Conservation (phyloP, 108 stramenopile genomes). For the Fragilaria radians region DNA sequence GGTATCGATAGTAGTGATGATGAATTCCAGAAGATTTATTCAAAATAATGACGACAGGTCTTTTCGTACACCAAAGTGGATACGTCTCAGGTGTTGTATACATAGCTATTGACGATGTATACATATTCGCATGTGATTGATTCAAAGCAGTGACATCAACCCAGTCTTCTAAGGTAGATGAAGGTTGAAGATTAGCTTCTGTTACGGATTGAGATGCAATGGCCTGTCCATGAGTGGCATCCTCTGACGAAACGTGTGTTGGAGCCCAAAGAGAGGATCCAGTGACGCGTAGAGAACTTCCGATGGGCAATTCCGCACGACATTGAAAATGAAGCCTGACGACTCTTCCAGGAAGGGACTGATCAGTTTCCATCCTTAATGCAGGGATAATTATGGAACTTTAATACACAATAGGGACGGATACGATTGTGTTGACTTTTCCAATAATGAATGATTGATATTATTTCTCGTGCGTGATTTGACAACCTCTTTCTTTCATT, state of each 20-base stretch:
- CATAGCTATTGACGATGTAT: constrained; percentile 71
- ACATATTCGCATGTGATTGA: constrained; percentile 16
- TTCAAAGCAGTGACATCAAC: constrained; percentile 8
- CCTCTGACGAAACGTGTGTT: constrained; percentile 30
- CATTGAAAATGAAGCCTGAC: constrained; percentile 73
- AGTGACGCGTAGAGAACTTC: constrained; percentile 71
- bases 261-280: constrained; percentile 57
- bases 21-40: constrained; percentile 25
- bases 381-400: too few species aligned
- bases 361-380: background rate
- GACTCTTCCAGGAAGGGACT: constrained; percentile 37
- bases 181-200: background rate
- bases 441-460: too few species aligned
- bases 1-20: constrained; percentile 78
- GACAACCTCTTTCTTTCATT: too few species aligned
- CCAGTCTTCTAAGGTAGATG: background rate
- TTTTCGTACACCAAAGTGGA: constrained; percentile 75
- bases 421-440: too few species aligned
- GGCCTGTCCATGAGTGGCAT: constrained; percentile 41
- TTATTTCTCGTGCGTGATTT: too few species aligned
- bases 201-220: constrained; percentile 24
- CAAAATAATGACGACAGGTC: constrained; percentile 69
- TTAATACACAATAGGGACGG: too few species aligned
- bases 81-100: constrained; percentile 81
- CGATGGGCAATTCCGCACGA: constrained; percentile 67